A percentile compares a stretch with the other conserved stretches of the same genome.
Evolutionary conservation across 2,329 filamentous ascomycete genomes (phyloP).

Genomic region (Pyricularia sp.): DNA sequence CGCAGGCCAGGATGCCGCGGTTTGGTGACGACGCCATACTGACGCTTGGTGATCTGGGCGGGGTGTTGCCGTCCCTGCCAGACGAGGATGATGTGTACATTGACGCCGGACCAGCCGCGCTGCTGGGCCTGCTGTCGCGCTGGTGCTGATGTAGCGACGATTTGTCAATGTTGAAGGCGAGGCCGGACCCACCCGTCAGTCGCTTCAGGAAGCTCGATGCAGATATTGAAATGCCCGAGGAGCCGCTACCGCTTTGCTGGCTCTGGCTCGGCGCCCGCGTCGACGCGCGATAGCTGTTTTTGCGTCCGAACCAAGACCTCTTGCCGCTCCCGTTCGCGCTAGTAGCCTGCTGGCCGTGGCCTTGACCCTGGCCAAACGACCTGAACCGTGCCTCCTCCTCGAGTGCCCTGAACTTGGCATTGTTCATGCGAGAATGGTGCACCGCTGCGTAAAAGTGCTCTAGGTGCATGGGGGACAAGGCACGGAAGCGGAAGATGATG

Average conservation of each 20-base stretch:
- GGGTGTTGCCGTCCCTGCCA: constrained; percentile 28
- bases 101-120: constrained; percentile 33
- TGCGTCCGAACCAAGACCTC: constrained; percentile 51
- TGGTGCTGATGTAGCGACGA: constrained; percentile 59
- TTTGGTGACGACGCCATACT: constrained; percentile 39
- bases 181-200: constrained; percentile 57
- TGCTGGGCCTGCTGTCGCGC: constrained; percentile 28
- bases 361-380: constrained; percentile 52
- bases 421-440: constrained; percentile 82
- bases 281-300: constrained; percentile 56
- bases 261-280: constrained; percentile 46
- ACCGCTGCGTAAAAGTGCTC: constrained; percentile 76
- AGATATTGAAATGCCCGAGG: constrained; percentile 43
- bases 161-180: constrained; percentile 71
- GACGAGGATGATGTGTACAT: constrained; percentile 49
- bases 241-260: constrained; percentile 47
- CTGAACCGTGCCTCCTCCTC: constrained; percentile 60
- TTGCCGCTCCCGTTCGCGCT: constrained; percentile 34
- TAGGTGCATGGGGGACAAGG: constrained; percentile 67
- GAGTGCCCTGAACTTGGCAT: constrained; percentile 71
- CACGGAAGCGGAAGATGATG: constrained; percentile 83
- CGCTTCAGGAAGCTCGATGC: constrained; percentile 70
- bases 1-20: constrained; percentile 29
- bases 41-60: constrained; percentile 48
- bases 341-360: constrained; percentile 11